A percentile compares a stretch with the other conserved stretches of the same genome.
Conservation (phyloP, 371 early-diverging fungal species). For the Syncephalastrum monosporum region DNA sequence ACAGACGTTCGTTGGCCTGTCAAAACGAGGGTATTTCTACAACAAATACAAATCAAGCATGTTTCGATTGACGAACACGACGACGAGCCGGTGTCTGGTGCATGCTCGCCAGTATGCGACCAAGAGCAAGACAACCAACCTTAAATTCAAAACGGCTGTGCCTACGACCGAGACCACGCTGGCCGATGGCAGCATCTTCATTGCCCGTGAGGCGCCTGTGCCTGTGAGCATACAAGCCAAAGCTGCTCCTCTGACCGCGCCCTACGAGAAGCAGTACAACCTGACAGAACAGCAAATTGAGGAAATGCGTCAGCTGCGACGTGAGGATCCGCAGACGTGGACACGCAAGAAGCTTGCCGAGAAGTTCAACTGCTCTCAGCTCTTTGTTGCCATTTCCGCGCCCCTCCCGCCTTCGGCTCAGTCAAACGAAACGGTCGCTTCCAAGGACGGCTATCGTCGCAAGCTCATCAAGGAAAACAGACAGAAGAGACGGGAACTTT, state of each 20-base stretch:
- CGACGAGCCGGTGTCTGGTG: conserved; percentile 2
- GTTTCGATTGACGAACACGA: conserved; percentile 16
- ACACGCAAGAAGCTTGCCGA: conserved; percentile 45
- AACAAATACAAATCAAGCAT: conserved; percentile 4
- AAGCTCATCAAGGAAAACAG: conserved; percentile 38
- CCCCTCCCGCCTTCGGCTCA: conserved; percentile 9
- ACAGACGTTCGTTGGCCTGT: too few species aligned
- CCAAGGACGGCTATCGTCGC: conserved; percentile 36
- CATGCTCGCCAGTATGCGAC: conserved; percentile 41
- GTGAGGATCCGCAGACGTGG: conserved; percentile 46
- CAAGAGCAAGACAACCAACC: conserved; percentile 45
- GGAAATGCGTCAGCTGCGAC: conserved; percentile 44
- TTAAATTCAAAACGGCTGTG: conserved; percentile 34
- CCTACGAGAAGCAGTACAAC: conserved; percentile 13
- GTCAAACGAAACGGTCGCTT: conserved; percentile 3
- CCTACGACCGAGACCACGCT: conserved; percentile 33
- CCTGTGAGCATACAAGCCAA: conserved; percentile 22
- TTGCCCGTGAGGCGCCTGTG: conserved; percentile 38
- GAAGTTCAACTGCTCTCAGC: conserved; percentile 45
- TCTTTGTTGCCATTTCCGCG: conserved; percentile 43
- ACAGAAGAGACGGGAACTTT: conserved; percentile 43
- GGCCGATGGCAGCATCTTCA: conserved; percentile 36
- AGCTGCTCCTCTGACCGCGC: conserved; percentile 23
- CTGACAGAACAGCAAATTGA: conserved; percentile 30
- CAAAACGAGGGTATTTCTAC: conserved; percentile 1